Evolutionary conservation across 2,329 filamentous ascomycete genomes (phyloP), one percentile per base, ranked within the genome.

Genomic region (Diaporthe ilicicola): DNA sequence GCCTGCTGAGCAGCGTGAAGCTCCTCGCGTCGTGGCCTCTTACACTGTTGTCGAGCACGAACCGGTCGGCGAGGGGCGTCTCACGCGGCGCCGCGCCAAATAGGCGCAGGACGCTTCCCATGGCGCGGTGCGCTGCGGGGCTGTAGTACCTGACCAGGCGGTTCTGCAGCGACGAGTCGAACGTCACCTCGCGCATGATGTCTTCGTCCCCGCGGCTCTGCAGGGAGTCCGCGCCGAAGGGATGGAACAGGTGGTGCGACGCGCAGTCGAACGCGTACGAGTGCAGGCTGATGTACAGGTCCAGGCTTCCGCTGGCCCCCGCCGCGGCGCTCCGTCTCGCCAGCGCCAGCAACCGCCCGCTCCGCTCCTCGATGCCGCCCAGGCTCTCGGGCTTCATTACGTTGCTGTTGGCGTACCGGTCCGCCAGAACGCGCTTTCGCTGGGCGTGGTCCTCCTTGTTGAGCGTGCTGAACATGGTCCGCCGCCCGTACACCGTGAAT

Each of bases 211-310:
- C 77, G 39, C 81, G 74, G 22, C 84, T 80, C 37, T 86, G 82
- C 2, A 93, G 82, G 10, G 90, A 91, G 72, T 90, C 83, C 1
- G 89, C 88, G 2, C 90, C 91, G 70, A 89, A 84, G 0, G 90
- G 90, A 68, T 91, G 89, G 76, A 93, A 92, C n/a, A 93, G 83
- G 74, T 92, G 90, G 75, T 92, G 89, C 0, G 90, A 91, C 34
- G 90, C 86, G 75, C 91, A 92, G 76, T 93, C 91, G 67, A 92
- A 89, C 0, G 91, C 91, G 77, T 91, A 93, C 32, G 90, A 87
- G 73, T 93, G 91, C 1, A 93, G 81, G 27, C 79, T 82, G 78
- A 91, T 90, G 81, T 91, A 93, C 13, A 91, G 80, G 79, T 93
- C 90, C 4, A 90, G 78, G 61, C 83, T 86, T 5, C 77, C 78